Percentiles rank a stretch among this genome's conserved stretches.
Conservation (phyloP, 202 grass and related monocot genomes). For the Eragrostis tef region DNA sequence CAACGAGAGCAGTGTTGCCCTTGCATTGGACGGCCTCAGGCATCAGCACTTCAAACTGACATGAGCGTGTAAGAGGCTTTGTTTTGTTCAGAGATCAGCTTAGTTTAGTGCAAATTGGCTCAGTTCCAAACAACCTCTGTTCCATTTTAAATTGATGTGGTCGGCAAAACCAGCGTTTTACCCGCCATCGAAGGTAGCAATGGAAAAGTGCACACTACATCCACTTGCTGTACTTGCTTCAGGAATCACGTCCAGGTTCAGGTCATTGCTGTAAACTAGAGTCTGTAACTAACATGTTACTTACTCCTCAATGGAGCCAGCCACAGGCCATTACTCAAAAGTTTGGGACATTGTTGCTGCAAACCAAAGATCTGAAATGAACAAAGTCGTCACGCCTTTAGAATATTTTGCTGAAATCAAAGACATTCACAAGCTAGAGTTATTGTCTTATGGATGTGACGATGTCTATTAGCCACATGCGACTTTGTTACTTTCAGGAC, state of each 20-base stretch:
- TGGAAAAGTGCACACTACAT: slow-evolving; percentile 21
- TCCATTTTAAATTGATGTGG: slow-evolving; percentile 18
- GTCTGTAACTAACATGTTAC: neutral
- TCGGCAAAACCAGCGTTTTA: slow-evolving; percentile 38
- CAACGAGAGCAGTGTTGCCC: neutral
- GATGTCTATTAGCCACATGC: too few species aligned
- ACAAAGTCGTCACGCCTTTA: neutral
- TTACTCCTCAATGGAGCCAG: neutral
- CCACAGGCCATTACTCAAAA: neutral
- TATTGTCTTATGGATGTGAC: too few species aligned
- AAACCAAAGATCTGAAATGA: slow-evolving; percentile 24
- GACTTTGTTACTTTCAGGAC: neutral
- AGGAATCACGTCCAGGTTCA: slow-evolving; percentile 44
- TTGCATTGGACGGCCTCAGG: neutral
- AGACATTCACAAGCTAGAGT: neutral
- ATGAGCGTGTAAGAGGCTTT: slow-evolving; percentile 8
- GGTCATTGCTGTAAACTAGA: slow-evolving; percentile 1
- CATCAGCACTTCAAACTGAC: neutral
- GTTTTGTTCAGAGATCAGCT: neutral
- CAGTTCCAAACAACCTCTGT: slow-evolving; percentile 9
- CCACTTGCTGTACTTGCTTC: slow-evolving; percentile 44
- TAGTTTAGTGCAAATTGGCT: slow-evolving; percentile 44
- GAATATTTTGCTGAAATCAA: neutral
- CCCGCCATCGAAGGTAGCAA: slow-evolving; percentile 19
- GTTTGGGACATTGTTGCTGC: neutral